Evolutionary conservation across 179 eudicot species (phyloP), one percentile per base, ranked within the genome.

Genomic region (Actinidia polygama): DNA sequence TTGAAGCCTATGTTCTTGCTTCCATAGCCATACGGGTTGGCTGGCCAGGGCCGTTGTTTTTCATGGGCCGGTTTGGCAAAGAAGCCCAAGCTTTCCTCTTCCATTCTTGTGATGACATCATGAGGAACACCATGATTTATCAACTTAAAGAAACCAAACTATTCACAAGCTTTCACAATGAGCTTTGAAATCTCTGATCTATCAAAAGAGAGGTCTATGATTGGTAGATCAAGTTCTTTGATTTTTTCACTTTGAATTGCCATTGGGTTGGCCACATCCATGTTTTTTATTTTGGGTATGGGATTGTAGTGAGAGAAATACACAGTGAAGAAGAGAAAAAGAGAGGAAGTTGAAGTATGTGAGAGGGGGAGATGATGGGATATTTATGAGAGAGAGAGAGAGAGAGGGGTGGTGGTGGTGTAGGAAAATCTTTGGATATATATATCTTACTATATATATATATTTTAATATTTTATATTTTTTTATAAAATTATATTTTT

Each of bases 61-160:
- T 83, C 85, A 7, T 81, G 66, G 2, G 30, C 67, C 1, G 89
- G 82, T 70, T 73, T 81, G 1, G 77, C 54, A 36, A 89, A 89
- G 23, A 89, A 89, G 23, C 78, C 73, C 1, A 10, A 18, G 50
- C 86, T 75, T 76, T 85, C 84, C 14, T 73, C 64, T 68, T 89
- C 89, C 89, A 89, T 80, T 23, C n/a, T 83, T 10, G 77, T 3
- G 6, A 89, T 85, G 21, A 89, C 75, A 36, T 81, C 73, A 14
- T 69, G 59, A 9, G 89, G 75, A 10, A 89, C 87, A 15, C 86
- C 88, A 77, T 89, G 89, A 85, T 89, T 89, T 30, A 87, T 79
- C 49, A 89, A 89, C 71, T 89, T 89, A 61, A 89, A 89, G 81
- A 89, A 89, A 58, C 91, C 91, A 74, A 78, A 89, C 19, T 89